Base-by-base conservation (phyloP, 2,329 filamentous ascomycete species). In the Catunica adiposa region DNA sequence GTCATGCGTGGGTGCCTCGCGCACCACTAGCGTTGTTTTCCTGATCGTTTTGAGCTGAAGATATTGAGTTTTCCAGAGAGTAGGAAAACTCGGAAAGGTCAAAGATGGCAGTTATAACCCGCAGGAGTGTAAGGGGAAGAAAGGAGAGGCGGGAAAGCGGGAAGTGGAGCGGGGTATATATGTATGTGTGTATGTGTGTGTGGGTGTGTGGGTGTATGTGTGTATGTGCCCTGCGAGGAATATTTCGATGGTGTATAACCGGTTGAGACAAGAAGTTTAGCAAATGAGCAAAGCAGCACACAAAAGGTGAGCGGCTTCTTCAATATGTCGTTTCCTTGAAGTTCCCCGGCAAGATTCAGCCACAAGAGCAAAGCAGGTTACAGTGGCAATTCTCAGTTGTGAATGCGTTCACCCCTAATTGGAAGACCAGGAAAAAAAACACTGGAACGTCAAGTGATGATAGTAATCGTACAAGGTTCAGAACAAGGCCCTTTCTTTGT, bases 1-100 rank as follows among this genome's bases (percentile, higher is more conserved):
- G 37, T 57, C 55, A 53, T 53, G 51, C 31, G 23, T 29, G 53
- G 56, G 56, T 58, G 56, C 56, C 48, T 54, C 53, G 17, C 53
- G 56, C 56, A 58, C 56, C 56, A 55, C 53, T 52, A 54, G 34
- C 22, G 56, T 58, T 47, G 48, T 58, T 55, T 40, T 53, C 17
- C 29, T 55, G 48, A 51, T 42, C 47, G 47, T 55, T 51, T 53
- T 51, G 53, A 34, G 20, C 47, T 22, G 5, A 23, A 25, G 34
- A 34, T 17, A 7, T 23, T 26, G 51, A 54, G 50, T 52, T 52
- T 52, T 52, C 50, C 50, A 52, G 29, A 22, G 29, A 20, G 26
- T 23, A 52, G 50, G 50, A 52, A 52, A 52, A 52, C 50, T 52
- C 50, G 29, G 14, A 11, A 26, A 20, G 26, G 29, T 20, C 31